Percentiles rank a stretch among this genome's conserved stretches.
These are phyloP conservation scores for Neoarthrinium moseri DNA, from an alignment of 2,329 filamentous ascomycete species.

Conservation along the genomic window DNA sequence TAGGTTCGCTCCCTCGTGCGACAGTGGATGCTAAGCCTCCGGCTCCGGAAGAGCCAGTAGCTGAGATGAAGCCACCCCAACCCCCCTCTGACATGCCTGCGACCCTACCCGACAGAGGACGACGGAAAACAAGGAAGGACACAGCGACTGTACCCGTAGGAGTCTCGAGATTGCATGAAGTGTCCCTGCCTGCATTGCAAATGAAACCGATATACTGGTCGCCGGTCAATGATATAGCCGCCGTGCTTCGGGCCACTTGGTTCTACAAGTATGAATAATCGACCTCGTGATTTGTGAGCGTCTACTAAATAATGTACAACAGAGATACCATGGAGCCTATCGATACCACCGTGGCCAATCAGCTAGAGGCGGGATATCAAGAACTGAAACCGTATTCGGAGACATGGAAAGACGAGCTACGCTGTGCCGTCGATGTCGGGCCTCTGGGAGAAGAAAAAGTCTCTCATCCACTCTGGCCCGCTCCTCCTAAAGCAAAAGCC, in stretches of 20 bases:
- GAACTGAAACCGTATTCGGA: constrained; percentile 86
- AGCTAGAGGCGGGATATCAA: constrained; percentile 85
- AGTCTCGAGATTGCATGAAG: constrained; percentile 84
- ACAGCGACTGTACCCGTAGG: constrained; percentile 74
- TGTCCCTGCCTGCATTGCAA: constrained; percentile 75
- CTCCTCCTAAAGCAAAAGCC: constrained; percentile 38
- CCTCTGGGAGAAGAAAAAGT: constrained; percentile 90
- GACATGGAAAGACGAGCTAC: constrained; percentile 89
- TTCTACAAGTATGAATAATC: constrained; percentile 73
- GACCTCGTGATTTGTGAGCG: background rate
- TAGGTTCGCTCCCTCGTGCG: constrained; percentile 23
- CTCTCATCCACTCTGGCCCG: constrained; percentile 78
- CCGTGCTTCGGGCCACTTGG: constrained; percentile 87
- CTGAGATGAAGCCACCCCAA: constrained; percentile 11
- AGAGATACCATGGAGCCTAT: constrained; percentile 88
- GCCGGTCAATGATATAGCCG: constrained; percentile 82
- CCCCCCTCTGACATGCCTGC: constrained; percentile 10
- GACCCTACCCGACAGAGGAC: constrained; percentile 19
- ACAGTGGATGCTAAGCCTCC: background rate
- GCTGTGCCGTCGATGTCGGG: constrained; percentile 87
- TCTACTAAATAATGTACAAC: constrained; percentile 10
- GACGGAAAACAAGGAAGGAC: constrained; percentile 21
- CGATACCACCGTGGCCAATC: constrained; percentile 82
- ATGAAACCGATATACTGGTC: constrained; percentile 99
- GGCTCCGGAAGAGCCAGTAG: constrained; percentile 16